Percentiles rank a stretch among this genome's conserved stretches.
Conservation (phyloP, 2,329 filamentous ascomycete species). For the Ceratocystis huliohia region DNA sequence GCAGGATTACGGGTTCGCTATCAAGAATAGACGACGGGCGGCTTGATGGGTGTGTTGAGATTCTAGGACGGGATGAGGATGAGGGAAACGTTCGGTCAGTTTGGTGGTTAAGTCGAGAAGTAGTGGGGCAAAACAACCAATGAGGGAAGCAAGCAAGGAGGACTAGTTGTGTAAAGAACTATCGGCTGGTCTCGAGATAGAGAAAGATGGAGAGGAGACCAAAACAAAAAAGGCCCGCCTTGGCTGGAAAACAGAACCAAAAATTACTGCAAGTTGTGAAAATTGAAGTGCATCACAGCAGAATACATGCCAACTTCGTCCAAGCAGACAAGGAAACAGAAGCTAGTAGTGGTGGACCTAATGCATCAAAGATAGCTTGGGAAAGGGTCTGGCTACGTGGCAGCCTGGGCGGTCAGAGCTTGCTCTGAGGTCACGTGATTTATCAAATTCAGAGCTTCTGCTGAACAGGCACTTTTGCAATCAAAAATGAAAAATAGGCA, state of each 20-base stretch:
- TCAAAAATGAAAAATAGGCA: too few species aligned
- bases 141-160: neutral
- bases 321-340: neutral
- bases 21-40: neutral
- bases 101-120: conserved; percentile 3
- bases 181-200: neutral
- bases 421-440: neutral
- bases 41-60: neutral
- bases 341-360: neutral
- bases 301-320: neutral
- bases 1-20: neutral
- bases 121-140: conserved; percentile 14
- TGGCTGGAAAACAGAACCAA: neutral
- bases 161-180: neutral
- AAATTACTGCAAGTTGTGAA: neutral
- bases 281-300: neutral
- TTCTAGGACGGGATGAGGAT: neutral
- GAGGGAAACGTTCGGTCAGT: neutral
- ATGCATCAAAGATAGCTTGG: neutral
- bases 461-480: neutral
- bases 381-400: conserved; percentile 7
- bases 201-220: neutral
- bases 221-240: neutral
- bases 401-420: conserved; percentile 2
- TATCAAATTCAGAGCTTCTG: neutral